phyloP scores from a whole-genome alignment of 2,329 filamentous ascomycete species.

The Talaromyces sp. region DNA sequence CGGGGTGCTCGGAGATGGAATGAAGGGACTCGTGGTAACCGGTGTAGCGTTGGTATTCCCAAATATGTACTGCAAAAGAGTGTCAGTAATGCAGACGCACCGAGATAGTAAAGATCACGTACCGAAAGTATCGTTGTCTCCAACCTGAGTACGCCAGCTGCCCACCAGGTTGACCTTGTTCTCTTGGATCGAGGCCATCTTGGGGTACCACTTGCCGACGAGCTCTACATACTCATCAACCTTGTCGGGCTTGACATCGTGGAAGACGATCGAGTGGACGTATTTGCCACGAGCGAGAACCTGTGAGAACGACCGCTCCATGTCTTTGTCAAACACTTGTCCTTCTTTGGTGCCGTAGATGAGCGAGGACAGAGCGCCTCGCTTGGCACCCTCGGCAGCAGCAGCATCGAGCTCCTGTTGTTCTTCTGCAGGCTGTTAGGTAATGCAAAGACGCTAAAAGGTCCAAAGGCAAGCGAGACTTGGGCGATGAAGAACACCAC shows the following conservation, averaged over 20 bases:
- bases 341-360: conserved; percentile 98
- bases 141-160: conserved; percentile 97
- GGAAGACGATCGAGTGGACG: conserved; percentile 94
- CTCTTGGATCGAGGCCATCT: conserved; percentile 74
- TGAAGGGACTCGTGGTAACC: conserved; percentile 92
- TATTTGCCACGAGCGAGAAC: conserved; percentile 95
- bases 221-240: conserved; percentile 91
- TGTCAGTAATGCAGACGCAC: not conserved
- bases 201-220: conserved; percentile 87
- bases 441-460: not conserved
- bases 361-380: conserved; percentile 72
- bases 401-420: conserved; percentile 56
- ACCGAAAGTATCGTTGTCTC: conserved; percentile 96
- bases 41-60: conserved; percentile 97
- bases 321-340: conserved; percentile 87
- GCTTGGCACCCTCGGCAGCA: conserved; percentile 55
- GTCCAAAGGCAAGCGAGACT: conserved; percentile 42
- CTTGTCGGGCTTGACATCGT: conserved; percentile 91
- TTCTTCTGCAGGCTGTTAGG: conserved; percentile 52
- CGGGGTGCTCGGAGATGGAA: conserved; percentile 74
- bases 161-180: conserved; percentile 96
- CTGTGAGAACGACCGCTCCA: conserved; percentile 93
- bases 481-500: conserved; percentile 31
- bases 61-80: conserved; percentile 75
- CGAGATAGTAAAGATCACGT: conserved; percentile 31